Conservation (phyloP, 2,329 filamentous ascomycete genomes). For the Ophiostoma ips region DNA sequence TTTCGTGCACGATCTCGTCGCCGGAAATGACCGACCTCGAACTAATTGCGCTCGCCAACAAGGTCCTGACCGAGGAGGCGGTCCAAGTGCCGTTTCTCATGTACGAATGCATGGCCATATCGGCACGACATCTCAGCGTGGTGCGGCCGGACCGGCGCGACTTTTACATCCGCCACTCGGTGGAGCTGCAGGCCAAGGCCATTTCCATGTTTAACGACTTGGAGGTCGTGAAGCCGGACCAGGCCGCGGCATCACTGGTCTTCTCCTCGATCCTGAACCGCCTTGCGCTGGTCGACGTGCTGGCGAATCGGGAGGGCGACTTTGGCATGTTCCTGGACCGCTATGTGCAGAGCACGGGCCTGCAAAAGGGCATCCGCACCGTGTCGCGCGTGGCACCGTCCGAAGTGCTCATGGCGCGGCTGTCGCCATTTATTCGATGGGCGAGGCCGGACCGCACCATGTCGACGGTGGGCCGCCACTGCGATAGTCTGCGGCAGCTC, state of each 20-base stretch:
- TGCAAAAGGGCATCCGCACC: constrained; percentile 29
- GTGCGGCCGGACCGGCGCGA: constrained; percentile 11
- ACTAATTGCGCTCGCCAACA: constrained; percentile 8
- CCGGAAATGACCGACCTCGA: constrained; percentile 10
- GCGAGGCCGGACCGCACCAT: neutral
- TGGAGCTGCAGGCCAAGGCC: constrained; percentile 30
- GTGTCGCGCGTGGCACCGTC: constrained; percentile 23
- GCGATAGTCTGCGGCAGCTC: constrained; percentile 15
- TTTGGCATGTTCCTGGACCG: constrained; percentile 27
- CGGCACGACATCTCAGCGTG: constrained; percentile 25
- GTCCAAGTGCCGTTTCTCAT: constrained; percentile 23
- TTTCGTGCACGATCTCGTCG: constrained; percentile 8
- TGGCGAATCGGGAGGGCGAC: constrained; percentile 23
- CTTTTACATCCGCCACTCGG: constrained; percentile 25
- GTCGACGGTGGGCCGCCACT: constrained; percentile 16
- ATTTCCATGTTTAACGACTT: constrained; percentile 25
- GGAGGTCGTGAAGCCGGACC: constrained; percentile 10
- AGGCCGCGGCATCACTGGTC: constrained; percentile 25
- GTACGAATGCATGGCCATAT: constrained; percentile 24
- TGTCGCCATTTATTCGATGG: constrained; percentile 21
- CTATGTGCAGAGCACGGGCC: constrained; percentile 26
- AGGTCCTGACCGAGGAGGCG: constrained; percentile 13
- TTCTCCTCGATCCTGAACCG: constrained; percentile 31
- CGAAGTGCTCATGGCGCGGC: constrained; percentile 22
- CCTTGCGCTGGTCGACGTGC: constrained; percentile 34